Conservation (phyloP, 1,284 basidiomycete genomes). For the Trametes hirsuta region DNA sequence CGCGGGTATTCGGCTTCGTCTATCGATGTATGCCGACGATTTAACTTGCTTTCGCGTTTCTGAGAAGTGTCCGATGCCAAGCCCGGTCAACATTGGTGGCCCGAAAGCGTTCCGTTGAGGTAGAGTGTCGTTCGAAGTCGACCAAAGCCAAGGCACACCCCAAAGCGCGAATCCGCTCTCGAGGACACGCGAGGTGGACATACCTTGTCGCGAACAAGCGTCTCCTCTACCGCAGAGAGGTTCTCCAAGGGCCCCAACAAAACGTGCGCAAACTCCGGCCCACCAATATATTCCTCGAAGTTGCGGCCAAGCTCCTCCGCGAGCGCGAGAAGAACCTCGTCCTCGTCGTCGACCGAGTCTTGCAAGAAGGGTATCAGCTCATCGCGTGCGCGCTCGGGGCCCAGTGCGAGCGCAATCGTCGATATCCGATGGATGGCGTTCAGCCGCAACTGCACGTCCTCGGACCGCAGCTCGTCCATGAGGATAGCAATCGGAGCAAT, state of each 20-base stretch:
- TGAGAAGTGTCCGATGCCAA: too few species aligned
- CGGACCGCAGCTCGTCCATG: conserved; percentile 94
- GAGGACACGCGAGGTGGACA: not conserved
- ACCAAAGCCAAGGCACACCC: too few species aligned
- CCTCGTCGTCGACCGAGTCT: conserved; percentile 99
- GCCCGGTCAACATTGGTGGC: too few species aligned
- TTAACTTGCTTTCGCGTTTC: too few species aligned
- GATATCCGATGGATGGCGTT: conserved; percentile 98
- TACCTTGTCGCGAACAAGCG: conserved; percentile 97
- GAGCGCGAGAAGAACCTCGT: conserved; percentile 95
- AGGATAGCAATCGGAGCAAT: conserved; percentile 87
- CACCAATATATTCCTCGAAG: conserved; percentile 95
- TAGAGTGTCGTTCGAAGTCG: too few species aligned
- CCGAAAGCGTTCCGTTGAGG: too few species aligned
- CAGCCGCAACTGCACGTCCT: conserved; percentile 93
- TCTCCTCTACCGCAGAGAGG: conserved; percentile 96
- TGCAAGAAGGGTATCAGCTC: conserved; percentile 97
- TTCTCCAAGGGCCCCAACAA: conserved; percentile 95
- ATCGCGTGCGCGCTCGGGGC: conserved; percentile 92
- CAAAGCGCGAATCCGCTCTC: too few species aligned
- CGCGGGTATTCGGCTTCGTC: too few species aligned
- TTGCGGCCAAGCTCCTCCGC: conserved; percentile 95
- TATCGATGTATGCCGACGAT: too few species aligned
- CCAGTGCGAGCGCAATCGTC: conserved; percentile 97
- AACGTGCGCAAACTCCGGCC: conserved; percentile 86